A percentile compares a stretch with the other conserved stretches of the same genome.
These are phyloP conservation scores for Pistacia integerrima DNA, from an alignment of 345 rosid species.

Conservation along the genomic window DNA sequence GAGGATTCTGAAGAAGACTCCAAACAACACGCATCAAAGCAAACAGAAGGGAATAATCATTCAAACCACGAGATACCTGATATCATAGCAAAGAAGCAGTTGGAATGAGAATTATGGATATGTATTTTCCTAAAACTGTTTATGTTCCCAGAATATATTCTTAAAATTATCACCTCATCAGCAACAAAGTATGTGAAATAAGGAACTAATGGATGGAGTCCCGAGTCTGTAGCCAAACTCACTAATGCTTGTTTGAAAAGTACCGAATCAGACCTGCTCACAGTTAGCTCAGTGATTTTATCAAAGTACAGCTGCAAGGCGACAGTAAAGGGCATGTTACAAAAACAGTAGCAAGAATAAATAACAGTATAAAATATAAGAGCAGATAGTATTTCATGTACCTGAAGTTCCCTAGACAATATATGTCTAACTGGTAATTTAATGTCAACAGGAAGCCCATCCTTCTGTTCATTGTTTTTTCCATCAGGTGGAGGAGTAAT, in stretches of 20 bases:
- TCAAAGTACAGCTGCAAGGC: conserved; percentile 85
- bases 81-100: conserved; percentile 23
- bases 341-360: background rate
- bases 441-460: conserved; percentile 74
- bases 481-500: conserved; percentile 70
- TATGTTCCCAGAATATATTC: background rate
- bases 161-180: conserved; percentile 73
- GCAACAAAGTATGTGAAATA: conserved; percentile 89
- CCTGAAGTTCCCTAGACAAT: conserved; percentile 92
- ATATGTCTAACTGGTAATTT: conserved; percentile 91
- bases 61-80: conserved; percentile 92
- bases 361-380: conserved; percentile 9
- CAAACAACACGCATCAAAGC: conserved; percentile 89
- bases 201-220: conserved; percentile 97
- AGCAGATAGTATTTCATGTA: conserved; percentile 23
- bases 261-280: conserved; percentile 69
- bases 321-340: conserved; percentile 4
- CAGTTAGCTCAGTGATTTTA: conserved; percentile 85
- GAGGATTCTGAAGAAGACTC: conserved; percentile 89
- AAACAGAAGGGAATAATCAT: conserved; percentile 75
- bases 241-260: conserved; percentile 89
- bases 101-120: conserved; percentile 21
- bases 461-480: conserved; percentile 59
- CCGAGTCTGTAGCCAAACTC: conserved; percentile 95
- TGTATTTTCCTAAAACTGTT: background rate